A percentile compares a stretch with the other conserved stretches of the same genome.
Evolutionary conservation across 768 basidiomycete species (phyloP).

Genomic region (Podaxis sp.): DNA sequence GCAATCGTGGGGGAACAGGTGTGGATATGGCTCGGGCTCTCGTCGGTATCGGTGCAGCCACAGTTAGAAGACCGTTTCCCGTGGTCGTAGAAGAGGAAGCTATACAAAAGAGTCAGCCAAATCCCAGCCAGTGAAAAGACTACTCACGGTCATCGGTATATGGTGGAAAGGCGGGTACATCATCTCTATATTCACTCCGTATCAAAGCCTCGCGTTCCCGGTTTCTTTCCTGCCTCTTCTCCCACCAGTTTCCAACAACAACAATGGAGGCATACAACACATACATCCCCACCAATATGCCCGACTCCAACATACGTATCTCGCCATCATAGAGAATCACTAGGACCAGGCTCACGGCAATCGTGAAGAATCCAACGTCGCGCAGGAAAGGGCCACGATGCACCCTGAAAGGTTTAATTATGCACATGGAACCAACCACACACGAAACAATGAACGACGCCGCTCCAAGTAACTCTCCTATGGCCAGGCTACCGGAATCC

Average conservation of each 20-base stretch:
- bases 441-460: constrained; percentile 95
- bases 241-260: constrained; percentile 76
- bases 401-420: constrained; percentile 93
- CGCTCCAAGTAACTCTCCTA: constrained; percentile 94
- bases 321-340: constrained; percentile 74
- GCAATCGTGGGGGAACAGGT: constrained; percentile 35
- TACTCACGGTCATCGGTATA: constrained; percentile 66
- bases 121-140: constrained; percentile 3
- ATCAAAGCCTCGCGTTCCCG: constrained; percentile 49
- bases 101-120: constrained; percentile 8
- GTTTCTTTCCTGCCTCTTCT: constrained; percentile 49
- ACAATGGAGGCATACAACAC: constrained; percentile 75
- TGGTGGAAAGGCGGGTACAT: constrained; percentile 40
- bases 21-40: constrained; percentile 43
- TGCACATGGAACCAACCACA: constrained; percentile 97
- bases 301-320: constrained; percentile 74
- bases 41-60: constrained; percentile 31
- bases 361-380: constrained; percentile 93
- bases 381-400: constrained; percentile 79
- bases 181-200: constrained; percentile 57
- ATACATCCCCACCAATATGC: constrained; percentile 71
- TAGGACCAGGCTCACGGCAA: constrained; percentile 76
- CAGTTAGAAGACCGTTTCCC: constrained; percentile 25
- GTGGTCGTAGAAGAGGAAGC: constrained; percentile 18
- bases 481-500: constrained; percentile 83